A percentile compares a stretch with the other conserved stretches of the same genome.
These are phyloP conservation scores for Neonectria coccinea DNA, from an alignment of 2,329 filamentous ascomycete species.

Conservation along the genomic window DNA sequence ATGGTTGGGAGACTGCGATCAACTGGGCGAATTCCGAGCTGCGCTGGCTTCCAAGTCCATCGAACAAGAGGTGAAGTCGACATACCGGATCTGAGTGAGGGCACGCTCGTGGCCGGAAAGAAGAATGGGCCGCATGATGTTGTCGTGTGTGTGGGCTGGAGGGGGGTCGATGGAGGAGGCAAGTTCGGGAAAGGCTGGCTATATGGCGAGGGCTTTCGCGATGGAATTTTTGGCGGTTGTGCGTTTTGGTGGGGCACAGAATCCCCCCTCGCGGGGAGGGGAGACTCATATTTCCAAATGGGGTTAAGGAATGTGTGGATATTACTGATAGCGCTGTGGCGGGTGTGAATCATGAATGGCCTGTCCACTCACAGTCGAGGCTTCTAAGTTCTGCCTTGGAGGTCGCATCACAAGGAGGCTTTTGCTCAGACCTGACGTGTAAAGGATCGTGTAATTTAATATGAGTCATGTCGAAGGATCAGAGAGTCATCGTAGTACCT, in stretches of 20 bases:
- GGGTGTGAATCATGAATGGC: constrained; percentile 31
- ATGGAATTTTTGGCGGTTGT: constrained; percentile 60
- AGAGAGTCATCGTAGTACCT: constrained; percentile 32
- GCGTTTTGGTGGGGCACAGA: constrained; percentile 58
- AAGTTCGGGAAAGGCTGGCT: constrained; percentile 47
- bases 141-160: constrained; percentile 43
- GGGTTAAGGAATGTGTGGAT: constrained; percentile 25
- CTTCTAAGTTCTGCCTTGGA: constrained; percentile 11
- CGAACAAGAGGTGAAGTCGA: constrained; percentile 25
- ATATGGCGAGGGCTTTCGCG: constrained; percentile 51
- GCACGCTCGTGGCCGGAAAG: constrained; percentile 97
- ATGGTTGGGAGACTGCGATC: constrained; percentile 5
- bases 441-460: neutral
- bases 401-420: neutral
- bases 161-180: constrained; percentile 46
- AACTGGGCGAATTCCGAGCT: neutral
- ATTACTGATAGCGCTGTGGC: neutral
- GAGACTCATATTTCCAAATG: constrained; percentile 33
- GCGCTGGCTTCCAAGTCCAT: neutral
- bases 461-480: constrained; percentile 34
- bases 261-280: constrained; percentile 39
- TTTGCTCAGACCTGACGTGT: neutral
- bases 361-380: constrained; percentile 9
- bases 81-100: constrained; percentile 91
- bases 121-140: constrained; percentile 94